Evolutionary conservation across 352 stramenopile genomes (phyloP).

Genomic region (Saprolegnia parasitica): DNA sequence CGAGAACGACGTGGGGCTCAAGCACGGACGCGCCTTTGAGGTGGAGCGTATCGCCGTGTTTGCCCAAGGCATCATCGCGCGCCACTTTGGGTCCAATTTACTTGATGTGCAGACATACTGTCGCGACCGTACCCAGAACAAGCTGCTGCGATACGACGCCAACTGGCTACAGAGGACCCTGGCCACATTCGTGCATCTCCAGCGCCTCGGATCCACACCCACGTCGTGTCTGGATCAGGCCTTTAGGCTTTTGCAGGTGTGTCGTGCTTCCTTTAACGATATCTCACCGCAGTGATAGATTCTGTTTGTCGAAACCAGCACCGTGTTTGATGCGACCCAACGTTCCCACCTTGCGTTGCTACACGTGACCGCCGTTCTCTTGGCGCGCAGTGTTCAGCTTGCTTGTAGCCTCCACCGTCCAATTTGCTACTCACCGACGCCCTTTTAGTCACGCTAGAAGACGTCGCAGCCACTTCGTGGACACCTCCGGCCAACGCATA

Average conservation of each 20-base stretch:
- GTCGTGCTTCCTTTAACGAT: background rate
- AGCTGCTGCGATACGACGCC: background rate
- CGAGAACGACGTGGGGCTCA: background rate
- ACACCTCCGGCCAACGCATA: background rate
- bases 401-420: background rate
- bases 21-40: slow-evolving; percentile 8
- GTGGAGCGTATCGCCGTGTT: slow-evolving; percentile 5
- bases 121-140: background rate
- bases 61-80: slow-evolving; percentile 5
- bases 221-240: slow-evolving; percentile 5
- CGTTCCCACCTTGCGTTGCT: background rate
- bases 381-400: background rate
- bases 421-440: background rate
- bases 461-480: background rate
- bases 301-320: background rate
- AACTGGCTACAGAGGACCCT: background rate
- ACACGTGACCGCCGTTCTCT: slow-evolving; percentile 4
- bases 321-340: background rate
- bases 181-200: background rate
- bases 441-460: background rate
- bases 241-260: background rate
- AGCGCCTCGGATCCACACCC: background rate
- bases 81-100: background rate
- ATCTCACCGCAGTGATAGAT: background rate
- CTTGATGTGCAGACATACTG: background rate